Base-by-base conservation (phyloP, 1,139 yeast genomes). In the Suhomyces yuchorum region DNA sequence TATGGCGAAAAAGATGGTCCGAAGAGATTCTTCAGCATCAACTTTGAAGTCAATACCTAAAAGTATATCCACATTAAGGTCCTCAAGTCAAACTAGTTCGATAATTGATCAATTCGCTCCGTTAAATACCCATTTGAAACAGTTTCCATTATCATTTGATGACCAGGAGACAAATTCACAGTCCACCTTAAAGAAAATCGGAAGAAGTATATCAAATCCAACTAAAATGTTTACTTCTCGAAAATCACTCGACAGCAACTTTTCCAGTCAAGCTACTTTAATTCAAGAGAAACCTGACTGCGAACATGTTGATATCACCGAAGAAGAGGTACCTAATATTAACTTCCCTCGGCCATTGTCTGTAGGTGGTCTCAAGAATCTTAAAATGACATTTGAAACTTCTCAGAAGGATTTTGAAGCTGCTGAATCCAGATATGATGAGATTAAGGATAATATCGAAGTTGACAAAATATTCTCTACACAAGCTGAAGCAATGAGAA, bases 311-410 rank as follows among this genome's bases (percentile, higher is more conserved):
- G 47, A 40, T 20, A 4, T 6, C 23, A 30, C 40, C 4, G 46
- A 42, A 14, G 34, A 26, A 14, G 55, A 54, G 3, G 39, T 42
- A 7, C 55, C 50, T 20, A 49, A 51, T 26, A 42, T 68, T n/a
- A 57, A 60, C 39, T 56, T 70, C 20, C 77, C 77, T 2, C 54
- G 66, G 11, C 65, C 66, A 2, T 50, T 72, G 26, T 67, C 76
- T 1, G 50, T 67, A 2, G 54, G 57, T 15, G 72, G 68, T 0
- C 57, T 72, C 20, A 64, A 59, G 49, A 66, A 61, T 43, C 56
- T 72, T 48, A 64, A 70, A 41, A 70, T 72, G 67, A 55, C 67
- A 0, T 66, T 72, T 56, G 74, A 71, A 52, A 62, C 71, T 0
- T 58, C 70, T 4, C 57, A 60, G 8, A 58, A 60, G 37, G 58